Percentiles rank a stretch among this genome's conserved stretches.
Conservation (phyloP, 2,329 filamentous ascomycete genomes). For the Diaporthe helianthi region DNA sequence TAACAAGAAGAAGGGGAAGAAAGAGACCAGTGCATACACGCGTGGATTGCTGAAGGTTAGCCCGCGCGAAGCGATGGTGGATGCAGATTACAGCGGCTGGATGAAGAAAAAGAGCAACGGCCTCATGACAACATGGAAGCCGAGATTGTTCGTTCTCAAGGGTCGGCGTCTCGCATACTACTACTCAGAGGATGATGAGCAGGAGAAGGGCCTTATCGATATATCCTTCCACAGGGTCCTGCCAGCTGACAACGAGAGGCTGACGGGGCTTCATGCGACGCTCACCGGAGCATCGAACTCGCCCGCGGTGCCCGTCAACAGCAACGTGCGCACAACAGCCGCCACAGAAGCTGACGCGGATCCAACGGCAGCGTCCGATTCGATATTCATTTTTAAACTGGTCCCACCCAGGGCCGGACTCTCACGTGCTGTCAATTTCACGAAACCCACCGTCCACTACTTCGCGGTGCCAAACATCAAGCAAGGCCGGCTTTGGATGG, state of each 20-base stretch:
- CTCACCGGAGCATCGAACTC: conserved; percentile 84
- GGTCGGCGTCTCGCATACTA: conserved; percentile 93
- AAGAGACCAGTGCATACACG: conserved; percentile 92
- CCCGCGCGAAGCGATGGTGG: conserved; percentile 82
- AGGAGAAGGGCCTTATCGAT: conserved; percentile 95
- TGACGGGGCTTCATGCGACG: conserved; percentile 90
- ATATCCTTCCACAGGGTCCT: conserved; percentile 98
- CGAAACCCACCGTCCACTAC: conserved; percentile 95
- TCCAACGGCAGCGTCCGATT: conserved; percentile 52
- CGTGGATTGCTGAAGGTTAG: conserved; percentile 82
- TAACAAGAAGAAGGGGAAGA: conserved; percentile 79
- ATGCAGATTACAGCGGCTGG: conserved; percentile 92
- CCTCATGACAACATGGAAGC: conserved; percentile 97
- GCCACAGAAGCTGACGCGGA: conserved; percentile 58
- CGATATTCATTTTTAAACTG: conserved; percentile 97
- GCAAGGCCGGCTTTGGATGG: conserved; percentile 96
- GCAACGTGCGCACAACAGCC: conserved; percentile 54
- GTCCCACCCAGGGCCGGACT: conserved; percentile 88
- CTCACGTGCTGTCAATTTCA: conserved; percentile 93
- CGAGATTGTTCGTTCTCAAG: conserved; percentile 91
- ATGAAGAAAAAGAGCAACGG: conserved; percentile 99
- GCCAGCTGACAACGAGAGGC: conserved; percentile 86
- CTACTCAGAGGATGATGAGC: conserved; percentile 89
- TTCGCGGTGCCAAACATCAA: conserved; percentile 93
- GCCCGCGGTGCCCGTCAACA: conserved; percentile 60